Evolutionary conservation across 2,329 filamentous ascomycete genomes (phyloP).

Genomic region (Huntiella savannae): DNA sequence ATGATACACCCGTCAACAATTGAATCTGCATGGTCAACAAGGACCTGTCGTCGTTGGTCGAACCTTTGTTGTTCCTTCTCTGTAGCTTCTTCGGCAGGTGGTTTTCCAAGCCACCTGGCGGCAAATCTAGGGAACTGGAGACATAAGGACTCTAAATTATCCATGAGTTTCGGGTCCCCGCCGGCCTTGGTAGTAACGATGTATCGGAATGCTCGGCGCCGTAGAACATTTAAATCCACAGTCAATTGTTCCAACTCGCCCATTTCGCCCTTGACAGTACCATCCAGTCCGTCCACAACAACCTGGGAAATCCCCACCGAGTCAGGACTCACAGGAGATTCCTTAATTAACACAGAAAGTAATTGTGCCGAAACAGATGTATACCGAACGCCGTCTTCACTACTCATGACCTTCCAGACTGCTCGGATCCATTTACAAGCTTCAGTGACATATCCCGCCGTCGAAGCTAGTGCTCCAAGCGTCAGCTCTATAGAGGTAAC

Average conservation of each 20-base stretch:
- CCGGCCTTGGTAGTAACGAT: conserved; percentile 17
- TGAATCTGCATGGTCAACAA: conserved; percentile 33
- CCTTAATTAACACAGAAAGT: conserved; percentile 33
- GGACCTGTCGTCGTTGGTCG: conserved; percentile 36
- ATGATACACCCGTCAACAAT: conserved; percentile 42
- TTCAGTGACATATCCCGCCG: conserved; percentile 27
- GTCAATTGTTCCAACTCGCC: conserved; percentile 43
- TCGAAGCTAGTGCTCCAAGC: conserved; percentile 29
- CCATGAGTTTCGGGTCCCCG: conserved; percentile 14
- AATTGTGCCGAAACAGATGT: conserved; percentile 36
- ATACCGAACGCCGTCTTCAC: conserved; percentile 26
- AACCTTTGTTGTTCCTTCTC: conserved; percentile 41
- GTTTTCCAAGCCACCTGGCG: conserved; percentile 41
- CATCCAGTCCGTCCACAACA: conserved; percentile 36
- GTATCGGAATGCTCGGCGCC: conserved; percentile 33
- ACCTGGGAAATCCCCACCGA: conserved; percentile 26
- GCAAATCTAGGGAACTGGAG: conserved; percentile 40
- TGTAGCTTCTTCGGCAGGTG: conserved; percentile 29
- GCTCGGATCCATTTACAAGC: conserved; percentile 36
- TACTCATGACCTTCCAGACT: conserved; percentile 22
- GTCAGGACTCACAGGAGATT: conserved; percentile 18
- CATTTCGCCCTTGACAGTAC: conserved; percentile 37
- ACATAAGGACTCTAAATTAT: conserved; percentile 35
- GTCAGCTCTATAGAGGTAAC: conserved; percentile 31
- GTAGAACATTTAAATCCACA: conserved; percentile 32